Conservation (phyloP, 805 yeast genomes). For the Ogataea populi-albae region DNA sequence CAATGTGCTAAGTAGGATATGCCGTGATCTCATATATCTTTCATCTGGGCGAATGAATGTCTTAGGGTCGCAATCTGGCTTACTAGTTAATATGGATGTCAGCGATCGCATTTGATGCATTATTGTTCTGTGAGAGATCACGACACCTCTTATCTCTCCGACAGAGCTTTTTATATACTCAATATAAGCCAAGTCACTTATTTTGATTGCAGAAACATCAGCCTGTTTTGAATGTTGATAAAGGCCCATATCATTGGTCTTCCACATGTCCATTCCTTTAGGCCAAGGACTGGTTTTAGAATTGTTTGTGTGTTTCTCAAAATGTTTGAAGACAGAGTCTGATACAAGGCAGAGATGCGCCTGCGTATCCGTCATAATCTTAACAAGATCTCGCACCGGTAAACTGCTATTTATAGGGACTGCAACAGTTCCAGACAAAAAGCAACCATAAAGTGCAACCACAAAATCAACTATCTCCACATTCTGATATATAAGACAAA, state of each 20-base stretch:
- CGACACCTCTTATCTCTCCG: conserved; percentile 91
- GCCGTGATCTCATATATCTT: conserved; percentile 44
- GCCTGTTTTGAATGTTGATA: conserved; percentile 56
- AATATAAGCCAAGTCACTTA: conserved; percentile 86
- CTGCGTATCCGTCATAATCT: conserved; percentile 69
- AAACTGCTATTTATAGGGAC: conserved; percentile 83
- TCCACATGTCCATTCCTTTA: conserved; percentile 68
- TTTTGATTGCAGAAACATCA: conserved; percentile 63
- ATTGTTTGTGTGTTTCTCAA: conserved; percentile 56
- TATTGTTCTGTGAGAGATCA: conserved; percentile 83
- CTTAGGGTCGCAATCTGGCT: conserved; percentile 40
- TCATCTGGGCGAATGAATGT: conserved; percentile 53
- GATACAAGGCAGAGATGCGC: conserved; percentile 78
- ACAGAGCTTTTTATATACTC: conserved; percentile 88
- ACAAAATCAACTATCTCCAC: conserved; percentile 83
- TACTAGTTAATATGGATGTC: conserved; percentile 63
- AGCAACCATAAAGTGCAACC: conserved; percentile 85
- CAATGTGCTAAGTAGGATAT: conserved; percentile 59
- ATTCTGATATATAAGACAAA: conserved; percentile 78
- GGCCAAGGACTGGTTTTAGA: conserved; percentile 52
- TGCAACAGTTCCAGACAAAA: conserved; percentile 90
- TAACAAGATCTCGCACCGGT: conserved; percentile 64
- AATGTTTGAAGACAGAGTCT: conserved; percentile 69
- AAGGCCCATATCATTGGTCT: conserved; percentile 82
- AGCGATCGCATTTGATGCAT: conserved; percentile 84